phyloP scores from a whole-genome alignment of 2,329 filamentous ascomycete species.

The Aspergillus luchuensis region DNA sequence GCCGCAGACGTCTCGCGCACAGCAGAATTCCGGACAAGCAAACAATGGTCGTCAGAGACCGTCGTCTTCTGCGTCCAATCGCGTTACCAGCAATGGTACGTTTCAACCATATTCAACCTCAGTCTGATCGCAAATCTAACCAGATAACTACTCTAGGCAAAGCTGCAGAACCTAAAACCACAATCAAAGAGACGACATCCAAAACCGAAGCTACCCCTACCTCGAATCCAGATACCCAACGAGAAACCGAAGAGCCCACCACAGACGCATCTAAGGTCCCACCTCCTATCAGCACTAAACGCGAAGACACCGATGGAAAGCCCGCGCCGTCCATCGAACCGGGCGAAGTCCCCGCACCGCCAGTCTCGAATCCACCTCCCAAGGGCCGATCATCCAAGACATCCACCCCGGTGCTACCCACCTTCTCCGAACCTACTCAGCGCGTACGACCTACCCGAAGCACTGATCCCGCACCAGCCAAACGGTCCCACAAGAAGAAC shows the following conservation, averaged over 20 bases:
- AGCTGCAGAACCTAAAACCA: constrained; percentile 54
- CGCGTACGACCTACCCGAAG: constrained; percentile 40
- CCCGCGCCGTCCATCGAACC: constrained; percentile 36
- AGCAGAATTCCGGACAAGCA: constrained; percentile 73
- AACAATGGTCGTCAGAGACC: constrained; percentile 59
- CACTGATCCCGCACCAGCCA: constrained; percentile 35
- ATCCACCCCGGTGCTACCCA: constrained; percentile 42
- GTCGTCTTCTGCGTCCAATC: constrained; percentile 63
- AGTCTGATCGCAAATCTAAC: constrained; percentile 22
- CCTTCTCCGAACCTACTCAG: constrained; percentile 38
- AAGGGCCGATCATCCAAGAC: constrained; percentile 46
- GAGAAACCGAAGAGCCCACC: constrained; percentile 31
- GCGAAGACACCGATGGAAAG: constrained; percentile 40
- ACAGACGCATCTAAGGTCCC: constrained; percentile 19
- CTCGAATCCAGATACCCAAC: constrained; percentile 42
- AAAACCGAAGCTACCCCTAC: constrained; percentile 29
- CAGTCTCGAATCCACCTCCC: constrained; percentile 16
- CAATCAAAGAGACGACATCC: constrained; percentile 52
- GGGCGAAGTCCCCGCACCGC: constrained; percentile 32
- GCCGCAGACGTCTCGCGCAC: constrained; percentile 68
- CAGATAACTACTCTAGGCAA: constrained; percentile 31
- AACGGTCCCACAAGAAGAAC: constrained; percentile 41
- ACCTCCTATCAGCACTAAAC: constrained; percentile 31
- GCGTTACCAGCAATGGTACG: constrained; percentile 56
- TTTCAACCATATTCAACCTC: constrained; percentile 29